Evolutionary conservation across 2,329 filamentous ascomycete genomes (phyloP).

Genomic region (Alternaria sp.): DNA sequence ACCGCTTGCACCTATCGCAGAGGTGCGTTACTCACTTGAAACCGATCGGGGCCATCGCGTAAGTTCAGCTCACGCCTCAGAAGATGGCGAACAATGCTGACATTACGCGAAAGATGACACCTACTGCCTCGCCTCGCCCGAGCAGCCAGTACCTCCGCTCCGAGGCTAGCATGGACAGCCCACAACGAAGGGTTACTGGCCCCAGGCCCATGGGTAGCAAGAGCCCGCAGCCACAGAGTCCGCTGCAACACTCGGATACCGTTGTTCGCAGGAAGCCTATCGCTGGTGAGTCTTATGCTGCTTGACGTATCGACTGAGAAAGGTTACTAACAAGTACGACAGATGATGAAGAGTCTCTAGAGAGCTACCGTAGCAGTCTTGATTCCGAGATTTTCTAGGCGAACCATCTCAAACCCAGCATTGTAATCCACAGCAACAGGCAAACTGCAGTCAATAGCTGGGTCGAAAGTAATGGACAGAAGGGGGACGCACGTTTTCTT

Average conservation of each 20-base stretch:
- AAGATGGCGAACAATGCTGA: constrained; percentile 18
- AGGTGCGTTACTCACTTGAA: constrained; percentile 60
- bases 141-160: constrained; percentile 38
- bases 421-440: neutral
- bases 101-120: constrained; percentile 35
- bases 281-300: constrained; percentile 33
- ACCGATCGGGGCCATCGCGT: constrained; percentile 51
- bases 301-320: neutral
- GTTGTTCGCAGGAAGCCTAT: constrained; percentile 50
- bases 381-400: constrained; percentile 49
- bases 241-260: constrained; percentile 44
- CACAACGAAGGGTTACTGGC: constrained; percentile 57
- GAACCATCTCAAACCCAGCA: constrained; percentile 7
- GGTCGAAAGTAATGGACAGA: constrained; percentile 5
- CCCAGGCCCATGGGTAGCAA: constrained; percentile 58
- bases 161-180: constrained; percentile 34
- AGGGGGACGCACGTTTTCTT: constrained; percentile 4
- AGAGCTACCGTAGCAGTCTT: constrained; percentile 46
- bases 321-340: constrained; percentile 8
- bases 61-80: constrained; percentile 15
- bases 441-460: neutral
- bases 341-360: constrained; percentile 43
- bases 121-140: constrained; percentile 43
- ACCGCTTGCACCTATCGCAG: constrained; percentile 60
- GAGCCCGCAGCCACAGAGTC: constrained; percentile 45